These are phyloP conservation scores for Malbranchea cinnamomea DNA, from an alignment of 2,329 filamentous ascomycete species.

Conservation along the genomic window DNA sequence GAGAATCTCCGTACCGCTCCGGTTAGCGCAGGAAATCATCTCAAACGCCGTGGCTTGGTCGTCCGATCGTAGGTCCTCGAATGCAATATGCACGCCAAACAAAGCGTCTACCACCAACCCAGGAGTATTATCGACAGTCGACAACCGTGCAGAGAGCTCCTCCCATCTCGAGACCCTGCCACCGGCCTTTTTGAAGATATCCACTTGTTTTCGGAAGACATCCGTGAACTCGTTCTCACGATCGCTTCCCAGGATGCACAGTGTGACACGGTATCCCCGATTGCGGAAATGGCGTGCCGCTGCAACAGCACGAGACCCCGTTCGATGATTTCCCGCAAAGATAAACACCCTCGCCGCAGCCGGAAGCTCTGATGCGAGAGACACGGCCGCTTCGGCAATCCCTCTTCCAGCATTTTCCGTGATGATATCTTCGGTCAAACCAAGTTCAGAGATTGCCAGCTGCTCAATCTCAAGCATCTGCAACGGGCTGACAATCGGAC, in stretches of 20 bases:
- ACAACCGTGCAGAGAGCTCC: conserved; percentile 36
- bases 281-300: conserved; percentile 77
- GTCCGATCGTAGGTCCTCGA: conserved; percentile 70
- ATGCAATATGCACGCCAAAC: conserved; percentile 71
- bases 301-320: conserved; percentile 68
- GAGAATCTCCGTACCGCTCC: conserved; percentile 65
- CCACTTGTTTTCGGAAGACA: conserved; percentile 64
- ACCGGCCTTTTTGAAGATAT: conserved; percentile 70
- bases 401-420: conserved; percentile 81
- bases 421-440: conserved; percentile 77
- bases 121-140: conserved; percentile 46
- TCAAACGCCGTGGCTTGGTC: conserved; percentile 76
- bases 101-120: conserved; percentile 81
- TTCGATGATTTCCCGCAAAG: conserved; percentile 90
- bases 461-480: conserved; percentile 91
- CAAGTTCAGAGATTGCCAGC: conserved; percentile 73
- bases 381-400: conserved; percentile 63
- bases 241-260: conserved; percentile 75
- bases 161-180: conserved; percentile 54
- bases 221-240: conserved; percentile 68
- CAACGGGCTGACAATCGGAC: conserved; percentile 48
- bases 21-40: conserved; percentile 87
- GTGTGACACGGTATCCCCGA: conserved; percentile 62
- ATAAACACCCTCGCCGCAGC: conserved; percentile 51
- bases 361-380: conserved; percentile 47